These are phyloP conservation scores for Taiwanofungus camphoratus DNA, from an alignment of 1,284 basidiomycete genomes.

Conservation along the genomic window DNA sequence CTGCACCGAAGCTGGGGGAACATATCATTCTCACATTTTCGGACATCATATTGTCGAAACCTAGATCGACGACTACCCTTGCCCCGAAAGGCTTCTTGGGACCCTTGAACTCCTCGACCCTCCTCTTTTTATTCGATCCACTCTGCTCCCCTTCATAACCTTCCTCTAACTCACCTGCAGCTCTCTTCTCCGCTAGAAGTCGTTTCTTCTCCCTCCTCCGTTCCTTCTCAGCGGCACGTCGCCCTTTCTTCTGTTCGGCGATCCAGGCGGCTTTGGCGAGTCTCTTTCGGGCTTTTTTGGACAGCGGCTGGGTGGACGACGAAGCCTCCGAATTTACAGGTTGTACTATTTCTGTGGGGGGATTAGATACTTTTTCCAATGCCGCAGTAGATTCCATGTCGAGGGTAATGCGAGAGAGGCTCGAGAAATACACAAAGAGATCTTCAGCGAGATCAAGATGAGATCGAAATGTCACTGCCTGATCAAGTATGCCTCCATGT, in stretches of 20 bases:
- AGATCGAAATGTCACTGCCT: no score
- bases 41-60: conserved; percentile 92
- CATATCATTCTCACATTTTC: conserved; percentile 67
- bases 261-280: conserved; percentile 61
- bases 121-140: conserved; percentile 39
- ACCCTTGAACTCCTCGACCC: conserved; percentile 22
- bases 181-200: conserved; percentile 46
- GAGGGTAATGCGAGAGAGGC: no score
- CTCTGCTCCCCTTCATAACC: conserved; percentile 31
- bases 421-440: no score
- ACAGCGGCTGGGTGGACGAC: conserved; percentile 35
- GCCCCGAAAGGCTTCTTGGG: conserved; percentile 56
- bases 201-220: conserved; percentile 64
- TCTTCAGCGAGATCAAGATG: no score
- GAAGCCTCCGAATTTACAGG: background rate
- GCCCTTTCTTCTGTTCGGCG: conserved; percentile 68
- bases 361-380: no score
- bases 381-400: no score
- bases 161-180: conserved; percentile 47
- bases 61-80: conserved; percentile 83
- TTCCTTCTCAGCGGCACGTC: conserved; percentile 71
- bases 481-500: no score
- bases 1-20: background rate
- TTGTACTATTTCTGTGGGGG: no score
- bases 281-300: conserved; percentile 81